Base-by-base conservation (phyloP, 2,329 filamentous ascomycete species). In the Colletotrichum plurivorum region DNA sequence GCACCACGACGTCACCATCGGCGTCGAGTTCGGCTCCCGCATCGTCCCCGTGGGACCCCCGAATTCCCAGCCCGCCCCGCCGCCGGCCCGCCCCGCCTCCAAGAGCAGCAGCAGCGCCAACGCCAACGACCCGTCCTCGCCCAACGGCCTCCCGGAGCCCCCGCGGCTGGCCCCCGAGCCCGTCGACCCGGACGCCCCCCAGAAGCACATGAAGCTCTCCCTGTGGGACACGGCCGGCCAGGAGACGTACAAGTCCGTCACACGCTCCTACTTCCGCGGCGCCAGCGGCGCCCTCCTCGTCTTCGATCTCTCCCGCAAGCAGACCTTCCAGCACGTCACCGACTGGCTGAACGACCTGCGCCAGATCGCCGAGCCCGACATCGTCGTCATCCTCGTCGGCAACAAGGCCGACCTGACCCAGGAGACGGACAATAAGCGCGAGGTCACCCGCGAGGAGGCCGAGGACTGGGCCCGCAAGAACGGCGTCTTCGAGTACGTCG, bases 151-250 rank as follows among this genome's bases (percentile, higher is more conserved):
- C 5, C 88, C 88, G 18, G 83, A 87, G 15, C 87, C 89, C n/a
- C 86, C 81, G 12, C 80, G 81, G 43, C 46, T 63, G 43, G 61
- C 67, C n/a, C 63, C 66, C 39, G 78, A 81, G 71, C 76, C 78
- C 22, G 77, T 76, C 72, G 73, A 75, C 67, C 73, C 76, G 15
- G 67, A 69, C 6, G 63, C 62, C 22, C 75, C 77, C 7, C 89
- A 92, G 79, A 91, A 90, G 76, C 92, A 95, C 83, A 97, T 97
- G 94, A 97, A 97, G 82, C 88, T 97, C 5, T 94, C 91, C 52
- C 85, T 98, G 12, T 98, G 95, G 95, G 95, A 98, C 78, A 98
- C 95, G 1, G 95, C 95, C 16, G 95, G 95, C 27, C 95, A 98
- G 80, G 95, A 98, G 84, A 97, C 94, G 13, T 98, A 98, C 85